Percentiles rank a stretch among this genome's conserved stretches.
Evolutionary conservation across 441 rosid species (phyloP).

Genomic region (Populus tomentosa): DNA sequence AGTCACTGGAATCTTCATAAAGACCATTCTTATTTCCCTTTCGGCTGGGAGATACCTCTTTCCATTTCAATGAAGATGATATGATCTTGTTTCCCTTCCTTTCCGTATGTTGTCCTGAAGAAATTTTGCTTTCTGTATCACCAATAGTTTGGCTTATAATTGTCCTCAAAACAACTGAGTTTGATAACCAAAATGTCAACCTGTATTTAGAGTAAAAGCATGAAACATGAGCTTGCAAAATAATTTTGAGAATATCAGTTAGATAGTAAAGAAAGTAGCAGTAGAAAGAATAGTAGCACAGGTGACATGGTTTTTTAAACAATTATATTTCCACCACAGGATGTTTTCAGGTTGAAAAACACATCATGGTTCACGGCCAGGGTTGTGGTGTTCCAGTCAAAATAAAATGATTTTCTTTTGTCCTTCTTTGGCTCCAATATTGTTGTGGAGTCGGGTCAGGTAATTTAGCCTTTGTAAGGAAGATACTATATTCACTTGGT

Average conservation of each 20-base stretch:
- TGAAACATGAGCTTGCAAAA: slow-evolving; percentile 2
- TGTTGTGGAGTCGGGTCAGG: neutral
- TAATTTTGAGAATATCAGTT: neutral
- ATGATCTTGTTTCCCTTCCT: slow-evolving; percentile 35
- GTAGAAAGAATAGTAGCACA: neutral
- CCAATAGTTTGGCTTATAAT: slow-evolving; percentile 47
- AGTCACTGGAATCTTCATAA: slow-evolving; percentile 33
- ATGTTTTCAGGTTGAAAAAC: neutral
- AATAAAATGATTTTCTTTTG: neutral
- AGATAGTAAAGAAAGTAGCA: neutral
- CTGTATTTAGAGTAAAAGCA: slow-evolving; percentile 37
- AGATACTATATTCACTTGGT: neutral
- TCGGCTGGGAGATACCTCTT: slow-evolving; percentile 38
- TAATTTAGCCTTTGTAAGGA: neutral
- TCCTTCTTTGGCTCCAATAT: neutral
- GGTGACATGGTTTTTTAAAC: neutral
- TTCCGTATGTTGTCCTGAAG: slow-evolving; percentile 29
- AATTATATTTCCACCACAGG: neutral
- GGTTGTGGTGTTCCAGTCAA: neutral
- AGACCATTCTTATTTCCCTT: slow-evolving; percentile 29
- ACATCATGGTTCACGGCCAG: neutral
- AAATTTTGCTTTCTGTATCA: slow-evolving; percentile 33
- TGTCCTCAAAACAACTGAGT: slow-evolving; percentile 69
- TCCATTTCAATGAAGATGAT: slow-evolving; percentile 59
- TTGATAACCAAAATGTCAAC: slow-evolving; percentile 94